phyloP scores from a whole-genome alignment of 2,329 filamentous ascomycete species.

The Fusarium oxysporum region DNA sequence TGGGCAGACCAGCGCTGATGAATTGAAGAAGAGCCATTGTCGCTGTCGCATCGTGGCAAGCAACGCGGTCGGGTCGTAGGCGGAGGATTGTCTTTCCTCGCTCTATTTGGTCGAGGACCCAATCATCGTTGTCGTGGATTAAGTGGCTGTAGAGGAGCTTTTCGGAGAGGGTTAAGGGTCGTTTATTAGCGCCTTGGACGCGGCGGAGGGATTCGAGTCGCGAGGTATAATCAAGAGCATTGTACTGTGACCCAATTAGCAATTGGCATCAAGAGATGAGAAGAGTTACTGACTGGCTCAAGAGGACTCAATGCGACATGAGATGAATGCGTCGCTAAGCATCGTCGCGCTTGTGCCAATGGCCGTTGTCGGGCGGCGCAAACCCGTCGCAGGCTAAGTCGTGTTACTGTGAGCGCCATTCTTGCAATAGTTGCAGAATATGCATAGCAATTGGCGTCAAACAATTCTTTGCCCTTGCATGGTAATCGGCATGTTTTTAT shows the following conservation, averaged over 20 bases:
- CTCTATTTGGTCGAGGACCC: slow-evolving; percentile 46
- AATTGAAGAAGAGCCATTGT: slow-evolving; percentile 58
- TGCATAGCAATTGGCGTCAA: fast-evolving
- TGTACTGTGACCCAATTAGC: not conserved
- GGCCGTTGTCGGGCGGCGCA: not conserved
- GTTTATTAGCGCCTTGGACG: slow-evolving; percentile 30
- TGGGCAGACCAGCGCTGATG: slow-evolving; percentile 54
- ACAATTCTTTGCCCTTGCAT: not conserved
- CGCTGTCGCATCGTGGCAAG: slow-evolving; percentile 56
- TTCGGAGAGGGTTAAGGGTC: slow-evolving; percentile 52
- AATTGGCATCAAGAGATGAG: fast-evolving
- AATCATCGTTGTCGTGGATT: slow-evolving; percentile 44
- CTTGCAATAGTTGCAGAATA: not conserved
- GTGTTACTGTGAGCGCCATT: not conserved
- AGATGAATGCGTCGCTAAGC: slow-evolving; percentile 10
- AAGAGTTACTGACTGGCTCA: slow-evolving; percentile 10
- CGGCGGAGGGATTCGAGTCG: slow-evolving; percentile 25
- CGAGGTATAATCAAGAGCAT: slow-evolving; percentile 31
- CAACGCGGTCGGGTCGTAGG: slow-evolving; percentile 53
- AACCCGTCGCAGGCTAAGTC: not conserved
- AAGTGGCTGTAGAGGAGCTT: slow-evolving; percentile 55
- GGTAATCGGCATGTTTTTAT: not conserved
- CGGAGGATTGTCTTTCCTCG: slow-evolving; percentile 53
- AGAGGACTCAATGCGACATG: slow-evolving; percentile 38
- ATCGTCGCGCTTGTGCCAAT: not conserved